Evolutionary conservation across 192 early-diverging fungal species (phyloP).

Genomic region (Powellomyces hirtus): DNA sequence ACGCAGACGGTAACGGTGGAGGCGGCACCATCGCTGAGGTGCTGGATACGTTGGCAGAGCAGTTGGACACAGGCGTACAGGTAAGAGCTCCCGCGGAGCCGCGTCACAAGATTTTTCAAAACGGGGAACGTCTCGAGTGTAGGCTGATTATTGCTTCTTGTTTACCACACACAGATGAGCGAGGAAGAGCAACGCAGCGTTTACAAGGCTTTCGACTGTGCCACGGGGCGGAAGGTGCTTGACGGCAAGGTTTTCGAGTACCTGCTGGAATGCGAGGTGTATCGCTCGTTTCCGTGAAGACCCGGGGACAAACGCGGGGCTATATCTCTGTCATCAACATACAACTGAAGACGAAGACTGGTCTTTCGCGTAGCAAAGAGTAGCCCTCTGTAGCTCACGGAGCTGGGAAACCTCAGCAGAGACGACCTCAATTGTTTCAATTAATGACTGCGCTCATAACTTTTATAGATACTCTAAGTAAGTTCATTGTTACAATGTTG

Average conservation of each 20-base stretch:
- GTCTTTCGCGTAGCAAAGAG: too few species aligned
- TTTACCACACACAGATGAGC: constrained; percentile 24
- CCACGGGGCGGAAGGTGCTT: constrained; percentile 30
- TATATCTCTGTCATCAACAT: too few species aligned
- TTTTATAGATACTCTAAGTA: too few species aligned
- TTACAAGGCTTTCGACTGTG: constrained; percentile 47
- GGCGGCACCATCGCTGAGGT: constrained; percentile 32
- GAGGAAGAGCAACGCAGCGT: constrained; percentile 38
- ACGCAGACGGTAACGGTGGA: background rate
- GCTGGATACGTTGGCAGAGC: constrained; percentile 30
- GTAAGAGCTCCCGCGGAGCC: background rate
- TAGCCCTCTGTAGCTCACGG: too few species aligned
- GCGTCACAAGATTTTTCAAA: background rate
- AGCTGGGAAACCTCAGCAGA: too few species aligned
- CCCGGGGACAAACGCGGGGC: too few species aligned
- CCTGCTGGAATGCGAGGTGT: constrained; percentile 26
- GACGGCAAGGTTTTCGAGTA: constrained; percentile 45
- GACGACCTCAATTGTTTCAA: too few species aligned
- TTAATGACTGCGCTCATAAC: too few species aligned
- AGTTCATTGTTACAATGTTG: too few species aligned
- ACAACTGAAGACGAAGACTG: too few species aligned
- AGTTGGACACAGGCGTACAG: constrained; percentile 9
- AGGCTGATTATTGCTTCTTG: background rate
- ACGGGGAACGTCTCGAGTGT: background rate
- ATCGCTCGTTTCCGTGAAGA: constrained; percentile 27